Base-by-base conservation (phyloP, 2,329 filamentous ascomycete species). In the Daldinia eschscholtzii region DNA sequence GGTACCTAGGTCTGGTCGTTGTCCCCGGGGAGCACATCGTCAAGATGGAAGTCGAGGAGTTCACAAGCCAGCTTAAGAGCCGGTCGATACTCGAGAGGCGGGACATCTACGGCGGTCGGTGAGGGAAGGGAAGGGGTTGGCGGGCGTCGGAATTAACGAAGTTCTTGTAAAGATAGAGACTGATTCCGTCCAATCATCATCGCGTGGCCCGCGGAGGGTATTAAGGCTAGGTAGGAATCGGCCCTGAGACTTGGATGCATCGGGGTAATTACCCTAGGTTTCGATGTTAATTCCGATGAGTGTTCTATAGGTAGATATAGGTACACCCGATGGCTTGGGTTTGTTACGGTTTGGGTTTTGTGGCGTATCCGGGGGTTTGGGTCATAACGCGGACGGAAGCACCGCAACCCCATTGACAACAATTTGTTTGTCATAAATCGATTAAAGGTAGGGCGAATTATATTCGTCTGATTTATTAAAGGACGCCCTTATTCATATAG, bases 1-100 rank as follows among this genome's bases (percentile, higher is more conserved):
- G 96, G 61, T 97, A 93, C 77, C 88, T 99, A 23, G 96, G 96
- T 0, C 82, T 98, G 28, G 90, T 99, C 2, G 94, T 98, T 26
- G 89, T 99, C 3, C 96, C 96, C 0, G 94, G 95, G 0, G 84
- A 92, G 73, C 89, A 97, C 78, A 93, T 99, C 73, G 89, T 86
- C 66, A 95, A 92, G 83, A 93, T 99, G 75, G 94, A 98, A 80
- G 85, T 96, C 53, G 94, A 98, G 78, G 91, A 95, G 71, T 91
- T 90, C 77, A 80, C 81, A 1, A 90, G 88, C 68, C 87, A 89
- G 76, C 75, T 84, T 58, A 80, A 74, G 66, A 72, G 57, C 57
- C 74, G 76, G 23, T 77, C 72, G 2, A 72, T 75, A 50, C 71
- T 74, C 53, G 72, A 72, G 23, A 64, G 75, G 18, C 68, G 63